Percentiles rank a stretch among this genome's conserved stretches.
Evolutionary conservation across 2,329 filamentous ascomycete species (phyloP).

Genomic region (Aspergillus sp.): DNA sequence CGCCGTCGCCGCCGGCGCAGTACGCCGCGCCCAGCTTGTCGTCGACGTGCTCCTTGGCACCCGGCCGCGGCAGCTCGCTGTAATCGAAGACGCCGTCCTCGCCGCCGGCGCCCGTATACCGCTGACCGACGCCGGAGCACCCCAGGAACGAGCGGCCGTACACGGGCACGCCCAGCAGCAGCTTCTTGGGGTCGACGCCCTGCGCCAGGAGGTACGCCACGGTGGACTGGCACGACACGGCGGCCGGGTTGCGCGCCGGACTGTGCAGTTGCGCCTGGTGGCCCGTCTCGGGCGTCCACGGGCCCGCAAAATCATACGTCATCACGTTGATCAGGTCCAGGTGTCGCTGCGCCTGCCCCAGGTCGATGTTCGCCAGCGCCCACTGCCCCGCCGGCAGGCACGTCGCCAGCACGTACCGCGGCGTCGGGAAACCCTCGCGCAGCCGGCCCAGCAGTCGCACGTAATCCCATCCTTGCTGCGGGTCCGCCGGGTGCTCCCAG

Average conservation of each 20-base stretch:
- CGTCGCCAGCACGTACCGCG: slow-evolving; percentile 68
- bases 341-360: slow-evolving; percentile 61
- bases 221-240: slow-evolving; percentile 62
- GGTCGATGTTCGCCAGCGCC: slow-evolving; percentile 67
- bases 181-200: slow-evolving; percentile 68
- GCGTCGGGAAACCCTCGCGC: slow-evolving; percentile 66
- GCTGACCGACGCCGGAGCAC: slow-evolving; percentile 63
- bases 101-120: slow-evolving; percentile 52
- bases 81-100: slow-evolving; percentile 75
- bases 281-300: slow-evolving; percentile 66
- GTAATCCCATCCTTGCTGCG: slow-evolving; percentile 68
- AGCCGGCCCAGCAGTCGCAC: slow-evolving; percentile 65
- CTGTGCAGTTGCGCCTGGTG: slow-evolving; percentile 76
- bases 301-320: slow-evolving; percentile 76
- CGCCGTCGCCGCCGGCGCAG: slow-evolving; percentile 68
- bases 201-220: slow-evolving; percentile 65
- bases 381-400: slow-evolving; percentile 68
- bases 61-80: slow-evolving; percentile 61
- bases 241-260: slow-evolving; percentile 40
- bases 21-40: slow-evolving; percentile 66
- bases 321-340: slow-evolving; percentile 76
- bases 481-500: slow-evolving; percentile 73
- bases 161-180: slow-evolving; percentile 72
- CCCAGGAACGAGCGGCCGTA: slow-evolving; percentile 75
- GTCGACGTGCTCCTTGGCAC: slow-evolving; percentile 66